Base-by-base conservation (phyloP, 2,329 filamentous ascomycete species). In the Chrysoporthe cubensis region DNA sequence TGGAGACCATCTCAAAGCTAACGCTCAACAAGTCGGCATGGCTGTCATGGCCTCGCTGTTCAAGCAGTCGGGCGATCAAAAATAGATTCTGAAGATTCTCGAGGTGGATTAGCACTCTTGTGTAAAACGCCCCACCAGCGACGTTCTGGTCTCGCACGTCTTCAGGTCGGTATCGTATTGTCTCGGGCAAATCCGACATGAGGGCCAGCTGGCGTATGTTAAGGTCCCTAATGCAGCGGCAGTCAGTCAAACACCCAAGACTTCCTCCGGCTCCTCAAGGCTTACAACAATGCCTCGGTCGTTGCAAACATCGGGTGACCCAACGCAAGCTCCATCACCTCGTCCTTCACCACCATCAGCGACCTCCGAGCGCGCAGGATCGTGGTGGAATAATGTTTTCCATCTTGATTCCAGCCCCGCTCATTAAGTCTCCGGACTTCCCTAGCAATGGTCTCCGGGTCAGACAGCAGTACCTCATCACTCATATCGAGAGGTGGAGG, bases 21-120 rank as follows among this genome's bases (percentile, higher is more conserved):
- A 81, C 78, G 1, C 79, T 74, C 7, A 85, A 73, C 11, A 84
- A 74, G 16, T 81, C 76, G 0, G 78, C 78, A 9, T 79, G 75
- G 9, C 79, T 77, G 0, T 75, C 71, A 14, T 79, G 75, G 0
- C 79, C 78, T 2, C 76, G 74, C 21, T 84, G 85, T 32, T 85
- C 78, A 9, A 89, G 75, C 0, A 89, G 80, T 18, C 88, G 80
- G 66, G 89, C 84, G 6, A 88, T 77, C 11, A 90, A 81, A 67
- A 90, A 88, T 2, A 86, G 77, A 50, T 88, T 88, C 54, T 88
- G 83, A 0, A 88, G 75, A 58, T 86, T 82, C 32, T 84, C 80
- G 2, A 87, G 78, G 2, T 79, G 78, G 0, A 85, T 74, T 1
- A 88, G 73, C 16, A 85, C 79, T 2, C 83, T 77, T 5, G 78